Evolutionary conservation across 2,329 filamentous ascomycete genomes (phyloP), one percentile per base, ranked within the genome.

Genomic region (Ophiocordyceps robertsii): DNA sequence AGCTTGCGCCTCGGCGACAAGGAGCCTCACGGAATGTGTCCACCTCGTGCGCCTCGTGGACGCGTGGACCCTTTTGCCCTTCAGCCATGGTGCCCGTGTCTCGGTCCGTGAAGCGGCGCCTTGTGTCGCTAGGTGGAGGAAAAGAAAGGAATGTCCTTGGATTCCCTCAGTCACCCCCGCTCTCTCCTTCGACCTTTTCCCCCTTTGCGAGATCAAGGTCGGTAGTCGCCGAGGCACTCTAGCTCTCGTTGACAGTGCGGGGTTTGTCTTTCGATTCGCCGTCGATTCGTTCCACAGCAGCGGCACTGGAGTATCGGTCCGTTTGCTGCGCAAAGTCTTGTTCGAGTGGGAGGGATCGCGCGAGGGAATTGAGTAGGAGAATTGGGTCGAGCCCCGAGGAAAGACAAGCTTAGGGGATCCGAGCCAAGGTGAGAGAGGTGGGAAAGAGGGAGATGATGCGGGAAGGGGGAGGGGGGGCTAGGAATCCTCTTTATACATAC

Each of bases 1-100:
- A 10, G 19, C n/a, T 19, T 19, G 19, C 19, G 24, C 17, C 21
- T 6, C 44, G n/a, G n/a, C 7, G 32, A n/a, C n/a, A n/a, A n/a
- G n/a, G 8, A 36, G 43, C 42, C 76, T 71, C 65, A 81, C 77
- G 75, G 57, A 69, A 86, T 17, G 82, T 88, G 63, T 85, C 80
- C 53, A 87, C 82, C 57, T 80, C 66, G 63, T 87, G 82, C 56
- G 83, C 82, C 70, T 88, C 84, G 47, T 72, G 70, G 55, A 88
- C 82, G 54, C 80, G 39, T 72, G 74, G 52, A 53, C 57, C 60
- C 68, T 52, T 52, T 49, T 61, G 51, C 44, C 62, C 61, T 48
- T 56, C 64, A 55, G 65, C 65, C 72, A 75, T 75, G 46, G 47
- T 55, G 53, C 16, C n/a, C 33, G 33, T 35, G 3, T 14, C n/a